Percentiles rank a stretch among this genome's conserved stretches.
phyloP scores from a whole-genome alignment of 495 filamentous ascomycete genomes.

The Lepraria neglecta region DNA sequence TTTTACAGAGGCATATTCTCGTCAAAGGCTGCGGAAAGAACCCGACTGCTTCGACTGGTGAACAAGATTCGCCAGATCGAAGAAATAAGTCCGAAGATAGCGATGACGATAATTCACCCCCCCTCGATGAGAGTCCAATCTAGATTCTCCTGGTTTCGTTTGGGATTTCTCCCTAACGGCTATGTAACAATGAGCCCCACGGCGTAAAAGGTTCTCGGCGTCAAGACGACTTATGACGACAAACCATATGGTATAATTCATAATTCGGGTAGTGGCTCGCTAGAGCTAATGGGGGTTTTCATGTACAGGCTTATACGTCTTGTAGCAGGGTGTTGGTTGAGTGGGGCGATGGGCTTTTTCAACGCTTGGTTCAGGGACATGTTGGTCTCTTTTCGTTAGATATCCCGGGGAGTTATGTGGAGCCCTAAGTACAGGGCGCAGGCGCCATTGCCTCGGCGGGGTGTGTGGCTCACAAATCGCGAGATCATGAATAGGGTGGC shows the following conservation, averaged over 20 bases:
- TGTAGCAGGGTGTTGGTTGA: conserved; percentile 14
- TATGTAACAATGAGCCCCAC: conserved; percentile 10
- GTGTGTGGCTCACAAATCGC: background rate
- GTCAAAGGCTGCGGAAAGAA: conserved; percentile 86
- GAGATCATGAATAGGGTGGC: background rate
- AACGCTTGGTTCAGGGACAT: background rate
- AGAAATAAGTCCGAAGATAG: conserved; percentile 21
- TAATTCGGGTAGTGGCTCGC: conserved; percentile 8
- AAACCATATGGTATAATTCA: conserved; percentile 1
- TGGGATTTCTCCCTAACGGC: background rate
- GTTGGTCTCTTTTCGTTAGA: conserved; percentile 5
- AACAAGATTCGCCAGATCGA: conserved; percentile 21
- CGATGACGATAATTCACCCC: conserved; percentile 22
- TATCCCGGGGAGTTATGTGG: conserved; percentile 8
- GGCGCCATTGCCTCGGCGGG: conserved; percentile 3
- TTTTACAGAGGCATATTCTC: conserved; percentile 72
- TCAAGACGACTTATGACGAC: conserved; percentile 6
- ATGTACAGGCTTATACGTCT: background rate
- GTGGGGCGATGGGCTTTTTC: background rate
- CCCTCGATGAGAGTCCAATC: conserved; percentile 13
- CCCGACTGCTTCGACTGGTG: conserved; percentile 14
- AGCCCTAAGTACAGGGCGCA: background rate
- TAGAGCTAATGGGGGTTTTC: background rate
- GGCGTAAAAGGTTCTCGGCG: conserved; percentile 10
- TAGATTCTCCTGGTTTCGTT: conserved; percentile 5